phyloP scores from a whole-genome alignment of 2,329 filamentous ascomycete genomes.

The Diaporthe caulivora region DNA sequence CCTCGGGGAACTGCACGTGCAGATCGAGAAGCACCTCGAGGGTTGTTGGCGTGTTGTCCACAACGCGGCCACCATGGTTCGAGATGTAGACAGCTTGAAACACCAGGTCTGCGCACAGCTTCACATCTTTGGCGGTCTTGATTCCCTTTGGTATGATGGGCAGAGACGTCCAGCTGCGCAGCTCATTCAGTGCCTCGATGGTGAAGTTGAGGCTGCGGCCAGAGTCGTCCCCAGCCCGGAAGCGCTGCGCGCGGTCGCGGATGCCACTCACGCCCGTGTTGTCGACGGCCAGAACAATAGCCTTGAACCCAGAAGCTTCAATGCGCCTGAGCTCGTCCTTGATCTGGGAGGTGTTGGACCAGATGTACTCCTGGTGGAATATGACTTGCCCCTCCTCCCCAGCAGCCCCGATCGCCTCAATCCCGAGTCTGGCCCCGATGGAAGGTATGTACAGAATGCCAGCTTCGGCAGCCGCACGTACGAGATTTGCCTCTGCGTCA shows the following conservation, averaged over 20 bases:
- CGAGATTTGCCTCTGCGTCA: neutral
- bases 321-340: neutral
- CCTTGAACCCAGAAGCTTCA: neutral
- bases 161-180: neutral
- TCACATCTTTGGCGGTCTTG: constrained; percentile 48
- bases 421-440: neutral
- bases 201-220: neutral
- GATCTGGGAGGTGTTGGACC: neutral
- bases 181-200: neutral
- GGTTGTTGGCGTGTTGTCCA: constrained; percentile 59
- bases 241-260: neutral
- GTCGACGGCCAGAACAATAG: neutral
- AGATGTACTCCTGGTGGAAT: constrained; percentile 5
- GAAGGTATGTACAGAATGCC: neutral
- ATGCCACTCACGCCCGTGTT: neutral
- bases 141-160: constrained; percentile 51
- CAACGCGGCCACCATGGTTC: constrained; percentile 66
- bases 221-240: neutral
- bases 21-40: constrained; percentile 60
- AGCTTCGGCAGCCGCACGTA: neutral
- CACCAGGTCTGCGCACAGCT: constrained; percentile 54
- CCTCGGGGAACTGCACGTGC: constrained; percentile 52
- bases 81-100: constrained; percentile 60
- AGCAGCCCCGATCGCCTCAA: neutral
- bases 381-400: neutral